Conservation (phyloP, 352 stramenopile genomes). For the Pythium aristosporum region DNA sequence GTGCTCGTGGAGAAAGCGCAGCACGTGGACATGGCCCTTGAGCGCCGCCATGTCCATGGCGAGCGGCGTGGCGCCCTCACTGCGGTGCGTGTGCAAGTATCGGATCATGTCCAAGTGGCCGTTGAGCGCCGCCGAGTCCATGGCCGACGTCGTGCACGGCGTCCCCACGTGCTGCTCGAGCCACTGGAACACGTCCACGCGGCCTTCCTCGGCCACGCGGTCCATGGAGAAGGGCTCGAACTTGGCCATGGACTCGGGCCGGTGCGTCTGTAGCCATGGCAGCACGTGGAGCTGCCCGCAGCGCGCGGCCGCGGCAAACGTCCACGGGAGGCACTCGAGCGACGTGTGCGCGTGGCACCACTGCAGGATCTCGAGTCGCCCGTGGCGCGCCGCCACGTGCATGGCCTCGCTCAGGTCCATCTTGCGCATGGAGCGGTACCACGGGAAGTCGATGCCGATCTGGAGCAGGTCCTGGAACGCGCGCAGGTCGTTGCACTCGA, state of each 20-base stretch:
- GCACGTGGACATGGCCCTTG: conserved; percentile 24
- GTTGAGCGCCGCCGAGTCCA: conserved; percentile 16
- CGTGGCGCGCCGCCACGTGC: conserved; percentile 20
- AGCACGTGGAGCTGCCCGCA: conserved; percentile 24
- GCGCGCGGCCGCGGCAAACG: conserved; percentile 21
- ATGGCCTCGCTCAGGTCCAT: conserved; percentile 24
- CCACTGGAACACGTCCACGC: conserved; percentile 29
- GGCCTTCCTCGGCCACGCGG: conserved; percentile 24
- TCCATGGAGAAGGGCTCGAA: conserved; percentile 30
- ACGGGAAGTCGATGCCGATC: conserved; percentile 11
- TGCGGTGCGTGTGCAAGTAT: conserved; percentile 17
- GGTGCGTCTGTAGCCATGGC: conserved; percentile 23
- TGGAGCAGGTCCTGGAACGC: conserved; percentile 8
- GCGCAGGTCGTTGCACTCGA: conserved; percentile 11
- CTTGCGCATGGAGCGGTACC: conserved; percentile 17
- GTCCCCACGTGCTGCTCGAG: conserved; percentile 21
- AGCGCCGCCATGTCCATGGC: conserved; percentile 26
- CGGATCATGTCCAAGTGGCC: conserved; percentile 19
- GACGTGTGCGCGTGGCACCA: conserved; percentile 27
- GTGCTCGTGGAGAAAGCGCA: conserved; percentile 20
- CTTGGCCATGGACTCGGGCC: conserved; percentile 20
- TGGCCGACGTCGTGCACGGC: conserved; percentile 17
- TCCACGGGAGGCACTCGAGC: conserved; percentile 25
- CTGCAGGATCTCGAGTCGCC: conserved; percentile 21
- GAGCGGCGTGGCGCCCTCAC: conserved; percentile 4